A percentile compares a stretch with the other conserved stretches of the same genome.
phyloP scores from a whole-genome alignment of 306 rosid species.

The Begonia masoniana region DNA sequence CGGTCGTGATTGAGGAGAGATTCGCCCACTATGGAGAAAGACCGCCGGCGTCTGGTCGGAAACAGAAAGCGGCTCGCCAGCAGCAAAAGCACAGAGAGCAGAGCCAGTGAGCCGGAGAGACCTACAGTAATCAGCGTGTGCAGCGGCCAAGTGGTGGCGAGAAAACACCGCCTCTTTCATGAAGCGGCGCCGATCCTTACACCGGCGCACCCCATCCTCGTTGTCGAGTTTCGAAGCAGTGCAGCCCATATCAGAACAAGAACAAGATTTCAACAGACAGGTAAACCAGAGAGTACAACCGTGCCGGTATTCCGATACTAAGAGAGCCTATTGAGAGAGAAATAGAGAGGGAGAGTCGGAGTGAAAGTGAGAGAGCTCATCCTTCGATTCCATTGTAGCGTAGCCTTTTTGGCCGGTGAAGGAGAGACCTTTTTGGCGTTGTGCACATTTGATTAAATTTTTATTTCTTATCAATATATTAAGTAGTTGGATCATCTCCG shows the following conservation, averaged over 20 bases:
- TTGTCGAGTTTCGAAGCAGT: slow-evolving; percentile 78
- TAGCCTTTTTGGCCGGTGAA: no score
- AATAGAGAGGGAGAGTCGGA: not conserved
- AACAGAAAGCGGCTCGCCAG: slow-evolving; percentile 66
- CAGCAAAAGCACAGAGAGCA: slow-evolving; percentile 57
- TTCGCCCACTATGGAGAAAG: slow-evolving; percentile 35
- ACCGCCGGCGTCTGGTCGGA: slow-evolving; percentile 80
- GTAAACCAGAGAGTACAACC: no score
- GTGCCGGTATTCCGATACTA: no score
- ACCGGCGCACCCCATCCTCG: slow-evolving; percentile 86
- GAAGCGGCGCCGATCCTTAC: slow-evolving; percentile 91
- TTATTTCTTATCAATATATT: no score
- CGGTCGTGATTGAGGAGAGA: slow-evolving; percentile 1
- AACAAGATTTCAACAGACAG: no score
- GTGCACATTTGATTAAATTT: no score
- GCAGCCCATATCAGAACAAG: slow-evolving; percentile 51
- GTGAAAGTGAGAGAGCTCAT: no score
- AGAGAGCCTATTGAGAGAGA: no score
- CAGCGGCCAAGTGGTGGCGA: slow-evolving; percentile 89
- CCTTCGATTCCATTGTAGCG: no score
- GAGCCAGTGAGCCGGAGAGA: slow-evolving; percentile 84
- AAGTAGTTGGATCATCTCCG: no score
- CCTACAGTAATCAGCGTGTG: slow-evolving; percentile 90
- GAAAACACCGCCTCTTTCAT: slow-evolving; percentile 77
- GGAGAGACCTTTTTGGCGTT: no score